phyloP scores from a whole-genome alignment of 202 grass and related monocot genomes.

The Zoysia matrella region DNA sequence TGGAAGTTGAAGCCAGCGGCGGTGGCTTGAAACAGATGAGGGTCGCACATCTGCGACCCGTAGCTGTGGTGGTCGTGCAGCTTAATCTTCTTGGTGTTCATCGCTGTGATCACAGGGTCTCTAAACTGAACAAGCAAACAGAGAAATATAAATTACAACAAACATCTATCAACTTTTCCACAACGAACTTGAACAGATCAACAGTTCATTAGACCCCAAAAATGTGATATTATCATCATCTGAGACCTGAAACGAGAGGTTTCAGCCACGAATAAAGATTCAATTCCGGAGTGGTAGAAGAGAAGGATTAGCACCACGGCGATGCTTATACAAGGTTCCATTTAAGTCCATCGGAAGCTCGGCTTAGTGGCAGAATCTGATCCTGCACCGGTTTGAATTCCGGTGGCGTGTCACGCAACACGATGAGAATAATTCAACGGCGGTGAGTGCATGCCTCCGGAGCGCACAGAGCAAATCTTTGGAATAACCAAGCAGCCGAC shows the following conservation, averaged over 20 bases:
- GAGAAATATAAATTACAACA: background rate
- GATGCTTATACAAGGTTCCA: slow-evolving; percentile 34
- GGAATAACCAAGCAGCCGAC: slow-evolving; percentile 37
- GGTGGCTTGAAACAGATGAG: slow-evolving; percentile 1
- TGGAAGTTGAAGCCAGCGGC: slow-evolving; percentile 16
- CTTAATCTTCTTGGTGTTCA: slow-evolving; percentile 68
- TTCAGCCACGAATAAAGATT: background rate
- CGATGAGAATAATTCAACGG: slow-evolving; percentile 54
- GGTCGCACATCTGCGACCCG: slow-evolving; percentile 46
- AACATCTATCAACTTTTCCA: slow-evolving; percentile 1
- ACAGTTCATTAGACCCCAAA: background rate
- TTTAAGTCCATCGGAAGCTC: slow-evolving; percentile 4
- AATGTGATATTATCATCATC: slow-evolving; percentile 1
- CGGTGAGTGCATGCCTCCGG: slow-evolving; percentile 18
- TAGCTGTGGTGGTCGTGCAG: slow-evolving; percentile 48
- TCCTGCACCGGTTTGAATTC: slow-evolving; percentile 43
- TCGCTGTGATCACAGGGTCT: slow-evolving; percentile 26
- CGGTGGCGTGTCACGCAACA: slow-evolving; percentile 47
- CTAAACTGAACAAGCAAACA: slow-evolving; percentile 26
- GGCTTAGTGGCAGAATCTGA: slow-evolving; percentile 42
- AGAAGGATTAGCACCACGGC: slow-evolving; percentile 20
- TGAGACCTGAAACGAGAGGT: slow-evolving; percentile 15
- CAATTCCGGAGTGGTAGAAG: slow-evolving; percentile 36
- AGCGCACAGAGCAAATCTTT: background rate
- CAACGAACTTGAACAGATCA: background rate